Evolutionary conservation across 1,139 yeast genomes (phyloP).

Genomic region (Scheffersomyces segobiensis): DNA sequence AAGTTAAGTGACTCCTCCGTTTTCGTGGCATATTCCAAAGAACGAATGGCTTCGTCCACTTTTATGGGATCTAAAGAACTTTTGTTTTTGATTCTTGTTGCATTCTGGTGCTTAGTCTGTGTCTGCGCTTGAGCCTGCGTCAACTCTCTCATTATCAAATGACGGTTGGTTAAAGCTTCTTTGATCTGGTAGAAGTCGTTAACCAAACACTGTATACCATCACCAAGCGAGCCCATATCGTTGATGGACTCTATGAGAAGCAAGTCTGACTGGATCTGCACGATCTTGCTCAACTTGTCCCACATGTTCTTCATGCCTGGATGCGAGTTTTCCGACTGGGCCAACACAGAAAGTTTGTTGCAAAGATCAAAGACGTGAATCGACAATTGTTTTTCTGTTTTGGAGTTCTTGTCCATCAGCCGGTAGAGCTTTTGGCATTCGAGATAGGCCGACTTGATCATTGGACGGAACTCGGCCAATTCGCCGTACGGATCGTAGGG

Average conservation of each 20-base stretch:
- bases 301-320: constrained; percentile 82
- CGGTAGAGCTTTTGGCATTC: constrained; percentile 56
- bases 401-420: constrained; percentile 56
- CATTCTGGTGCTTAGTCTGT: constrained; percentile 67
- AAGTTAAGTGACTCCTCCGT: constrained; percentile 71
- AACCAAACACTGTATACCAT: constrained; percentile 63
- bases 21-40: constrained; percentile 78
- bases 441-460: constrained; percentile 75
- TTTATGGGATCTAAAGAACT: constrained; percentile 80
- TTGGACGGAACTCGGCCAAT: constrained; percentile 81
- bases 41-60: constrained; percentile 85
- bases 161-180: constrained; percentile 91
- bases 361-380: constrained; percentile 66
- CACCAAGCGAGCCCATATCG: constrained; percentile 76
- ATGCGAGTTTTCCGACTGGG: constrained; percentile 48
- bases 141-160: constrained; percentile 86
- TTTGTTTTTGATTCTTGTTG: constrained; percentile 72
- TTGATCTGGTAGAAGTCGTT: constrained; percentile 85
- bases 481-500: constrained; percentile 87
- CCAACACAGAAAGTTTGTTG: constrained; percentile 48
- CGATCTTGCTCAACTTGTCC: constrained; percentile 71
- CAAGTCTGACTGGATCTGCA: constrained; percentile 73
- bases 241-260: constrained; percentile 72
- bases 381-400: constrained; percentile 56
- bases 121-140: constrained; percentile 77